Percentiles rank a stretch among this genome's conserved stretches.
These are phyloP conservation scores for Kingdonia uniflora DNA, from an alignment of 164 flowering plant species.

Conservation along the genomic window DNA sequence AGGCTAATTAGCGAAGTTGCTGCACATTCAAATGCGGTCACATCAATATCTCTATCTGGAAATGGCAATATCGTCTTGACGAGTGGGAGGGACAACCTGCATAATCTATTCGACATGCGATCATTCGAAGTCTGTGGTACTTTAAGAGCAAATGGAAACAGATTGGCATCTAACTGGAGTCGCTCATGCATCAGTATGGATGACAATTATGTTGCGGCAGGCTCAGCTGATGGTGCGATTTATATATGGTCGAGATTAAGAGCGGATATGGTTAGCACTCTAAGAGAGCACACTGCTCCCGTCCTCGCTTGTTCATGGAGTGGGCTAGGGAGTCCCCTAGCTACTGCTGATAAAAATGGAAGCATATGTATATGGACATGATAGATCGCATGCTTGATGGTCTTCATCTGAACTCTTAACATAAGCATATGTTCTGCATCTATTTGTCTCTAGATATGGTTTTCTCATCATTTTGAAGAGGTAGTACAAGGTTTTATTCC, in stretches of 20 bases:
- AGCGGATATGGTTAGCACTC: constrained; percentile 53
- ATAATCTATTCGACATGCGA: constrained; percentile 76
- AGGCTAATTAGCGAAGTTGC: constrained; percentile 77
- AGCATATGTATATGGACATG: constrained; percentile 62
- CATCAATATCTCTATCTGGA: constrained; percentile 66
- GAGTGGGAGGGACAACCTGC: constrained; percentile 89
- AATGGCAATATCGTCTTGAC: constrained; percentile 62
- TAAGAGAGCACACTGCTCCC: constrained; percentile 61
- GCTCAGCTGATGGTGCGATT: constrained; percentile 82
- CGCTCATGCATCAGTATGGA: constrained; percentile 89
- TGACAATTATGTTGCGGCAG: constrained; percentile 80
- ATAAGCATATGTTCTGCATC: too few relatives aligned
- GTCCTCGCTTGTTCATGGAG: constrained; percentile 92
- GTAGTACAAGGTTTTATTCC: too few relatives aligned
- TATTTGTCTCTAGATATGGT: too few relatives aligned
- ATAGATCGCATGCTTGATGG: constrained; percentile 3
- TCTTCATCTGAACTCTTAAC: not conserved
- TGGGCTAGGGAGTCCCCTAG: constrained; percentile 76
- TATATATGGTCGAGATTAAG: constrained; percentile 69
- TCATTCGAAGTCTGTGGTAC: constrained; percentile 78
- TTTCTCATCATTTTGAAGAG: too few relatives aligned
- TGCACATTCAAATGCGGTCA: constrained; percentile 72
- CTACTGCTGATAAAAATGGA: constrained; percentile 79
- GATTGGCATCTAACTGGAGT: constrained; percentile 90
- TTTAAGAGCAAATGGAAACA: constrained; percentile 58